phyloP scores from a whole-genome alignment of 352 stramenopile species.

The Phytophthora sp. region DNA sequence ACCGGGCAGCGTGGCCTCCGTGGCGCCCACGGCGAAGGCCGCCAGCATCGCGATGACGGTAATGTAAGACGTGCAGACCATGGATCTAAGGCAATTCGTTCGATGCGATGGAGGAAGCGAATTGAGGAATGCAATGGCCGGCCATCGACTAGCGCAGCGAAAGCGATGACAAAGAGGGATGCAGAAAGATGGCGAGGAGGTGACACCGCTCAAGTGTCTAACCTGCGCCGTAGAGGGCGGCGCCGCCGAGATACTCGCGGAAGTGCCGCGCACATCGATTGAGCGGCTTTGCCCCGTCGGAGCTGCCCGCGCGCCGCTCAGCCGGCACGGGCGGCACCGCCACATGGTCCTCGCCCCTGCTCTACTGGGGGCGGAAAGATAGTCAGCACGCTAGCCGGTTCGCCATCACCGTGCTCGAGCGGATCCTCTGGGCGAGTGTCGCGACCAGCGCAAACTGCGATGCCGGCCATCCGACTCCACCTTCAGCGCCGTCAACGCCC shows the following conservation, averaged over 20 bases:
- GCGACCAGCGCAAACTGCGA: too few species aligned
- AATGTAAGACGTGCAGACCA: conserved; percentile 30
- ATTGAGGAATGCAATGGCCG: conserved; percentile 27
- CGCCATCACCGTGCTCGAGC: conserved; percentile 18
- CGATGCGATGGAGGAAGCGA: conserved; percentile 18
- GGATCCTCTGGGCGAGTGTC: not conserved
- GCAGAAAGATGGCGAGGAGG: conserved; percentile 12
- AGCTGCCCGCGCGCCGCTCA: conserved; percentile 3
- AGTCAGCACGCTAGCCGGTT: conserved; percentile 30
- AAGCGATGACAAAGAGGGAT: conserved; percentile 22
- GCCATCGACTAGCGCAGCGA: conserved; percentile 11
- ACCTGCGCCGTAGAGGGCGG: conserved; percentile 13
- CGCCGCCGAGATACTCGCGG: conserved; percentile 22
- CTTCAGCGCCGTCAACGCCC: too few species aligned
- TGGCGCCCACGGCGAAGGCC: conserved; percentile 1
- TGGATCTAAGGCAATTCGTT: conserved; percentile 18
- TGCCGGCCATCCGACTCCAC: too few species aligned
- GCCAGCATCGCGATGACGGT: conserved; percentile 16
- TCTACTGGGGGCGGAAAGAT: conserved; percentile 12
- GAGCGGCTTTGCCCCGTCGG: conserved; percentile 9
- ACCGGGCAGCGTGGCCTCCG: conserved; percentile 29
- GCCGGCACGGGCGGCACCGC: conserved; percentile 13
- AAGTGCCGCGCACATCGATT: conserved; percentile 37
- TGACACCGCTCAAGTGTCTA: conserved; percentile 9
- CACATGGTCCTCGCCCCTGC: conserved; percentile 12